Base-by-base conservation (phyloP, 75 land plant genomes). In the Isoetes taiwanensis region DNA sequence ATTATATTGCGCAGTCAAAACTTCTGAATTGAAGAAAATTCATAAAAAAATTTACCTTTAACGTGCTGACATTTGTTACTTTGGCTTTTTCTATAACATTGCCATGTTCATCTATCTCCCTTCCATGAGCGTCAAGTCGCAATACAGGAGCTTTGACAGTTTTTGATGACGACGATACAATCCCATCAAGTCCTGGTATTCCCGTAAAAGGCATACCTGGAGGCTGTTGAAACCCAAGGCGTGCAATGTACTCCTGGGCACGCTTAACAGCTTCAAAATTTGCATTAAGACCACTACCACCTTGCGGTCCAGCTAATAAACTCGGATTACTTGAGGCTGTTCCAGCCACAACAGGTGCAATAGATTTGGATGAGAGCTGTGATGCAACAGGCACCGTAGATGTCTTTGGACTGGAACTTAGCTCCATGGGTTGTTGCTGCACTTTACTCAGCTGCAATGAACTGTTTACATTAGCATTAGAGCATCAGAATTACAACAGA, bases 41-140 rank as follows among this genome's bases (percentile, higher is more conserved):
- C 3, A 14, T 17, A 14, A 6, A 37, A 14, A 19, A 11, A 23
- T 20, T 28, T 29, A 87, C 98, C 98, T 93, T 93, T 9, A 93
- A 64, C 8, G 98, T 93, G 69, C 98, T 93, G 20, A 91, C 70
- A 57, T 74, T 83, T 34, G 77, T 79, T 19, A 63, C 69, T 39
- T 91, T 86, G n/a, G 85, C 60, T 46, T 57, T 52, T 57, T 79
- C 77, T 11, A 93, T 72, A 8, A 93, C 79, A 71, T 87, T 81
- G 5, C 98, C 98, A 58, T 84, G 89, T 30, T 93, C 98, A 67
- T 93, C 98, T 42, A 93, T 73, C 64, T 93, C 98, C 66, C 98
- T 74, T 26, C 98, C 98, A 34, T 79, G 86, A 21, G 81, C 85
- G 84, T 93, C 98, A 28, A 93, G 62, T 10, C 89, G 82, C 52